These are phyloP conservation scores for Mollisia scopiformis DNA, from an alignment of 2,329 filamentous ascomycete genomes.

Conservation along the genomic window DNA sequence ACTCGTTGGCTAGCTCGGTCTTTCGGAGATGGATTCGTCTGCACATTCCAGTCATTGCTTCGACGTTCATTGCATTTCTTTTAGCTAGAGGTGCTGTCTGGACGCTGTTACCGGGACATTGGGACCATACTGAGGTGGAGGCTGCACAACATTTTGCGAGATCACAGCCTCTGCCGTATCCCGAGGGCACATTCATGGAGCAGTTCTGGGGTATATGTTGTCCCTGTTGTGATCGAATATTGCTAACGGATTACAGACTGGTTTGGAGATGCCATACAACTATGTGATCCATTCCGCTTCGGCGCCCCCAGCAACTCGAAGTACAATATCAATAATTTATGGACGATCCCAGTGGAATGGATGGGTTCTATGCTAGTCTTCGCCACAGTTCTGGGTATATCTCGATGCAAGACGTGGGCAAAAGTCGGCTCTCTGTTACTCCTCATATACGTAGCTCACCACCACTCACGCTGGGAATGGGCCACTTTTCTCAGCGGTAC, in stretches of 20 bases:
- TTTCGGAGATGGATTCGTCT: constrained; percentile 6
- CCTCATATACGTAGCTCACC: not conserved
- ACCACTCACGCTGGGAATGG: not conserved
- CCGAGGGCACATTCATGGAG: not conserved
- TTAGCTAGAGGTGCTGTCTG: not conserved
- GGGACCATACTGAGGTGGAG: not conserved
- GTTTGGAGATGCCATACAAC: not conserved
- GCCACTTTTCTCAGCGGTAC: not conserved
- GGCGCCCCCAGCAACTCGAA: not conserved
- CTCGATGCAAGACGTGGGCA: not conserved
- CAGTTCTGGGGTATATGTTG: not conserved
- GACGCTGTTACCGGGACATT: not conserved
- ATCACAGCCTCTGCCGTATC: not conserved
- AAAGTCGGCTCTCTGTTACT: not conserved
- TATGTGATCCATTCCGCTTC: not conserved
- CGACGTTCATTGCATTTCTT: not conserved
- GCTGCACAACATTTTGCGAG: not conserved
- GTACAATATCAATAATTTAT: constrained; percentile 3
- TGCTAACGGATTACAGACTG: not conserved
- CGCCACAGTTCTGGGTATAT: not conserved
- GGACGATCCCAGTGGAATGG: not conserved
- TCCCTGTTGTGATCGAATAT: not conserved
- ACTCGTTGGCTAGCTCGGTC: not conserved
- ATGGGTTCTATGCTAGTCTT: constrained; percentile 1
- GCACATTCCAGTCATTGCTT: not conserved